Percentiles rank a stretch among this genome's conserved stretches.
Conservation (phyloP, 495 filamentous ascomycete genomes). For the Penicillium parvum region DNA sequence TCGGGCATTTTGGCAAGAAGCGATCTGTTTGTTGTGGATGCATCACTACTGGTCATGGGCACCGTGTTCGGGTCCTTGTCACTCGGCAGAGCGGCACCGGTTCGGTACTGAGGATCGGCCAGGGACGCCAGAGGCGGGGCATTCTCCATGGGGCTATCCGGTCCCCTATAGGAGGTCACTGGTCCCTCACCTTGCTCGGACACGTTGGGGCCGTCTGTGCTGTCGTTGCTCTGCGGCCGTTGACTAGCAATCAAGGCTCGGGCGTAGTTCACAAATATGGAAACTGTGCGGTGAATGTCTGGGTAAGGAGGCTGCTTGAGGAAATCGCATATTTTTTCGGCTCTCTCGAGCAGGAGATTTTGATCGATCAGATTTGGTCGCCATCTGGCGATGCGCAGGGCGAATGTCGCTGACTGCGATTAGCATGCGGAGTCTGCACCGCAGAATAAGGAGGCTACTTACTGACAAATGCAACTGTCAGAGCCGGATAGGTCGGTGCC, state of each 20-base stretch:
- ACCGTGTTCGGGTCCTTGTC: conserved; percentile 21
- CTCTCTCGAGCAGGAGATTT: conserved; percentile 31
- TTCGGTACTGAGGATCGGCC: conserved; percentile 22
- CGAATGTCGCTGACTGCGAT: conserved; percentile 32
- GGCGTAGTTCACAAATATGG: conserved; percentile 41
- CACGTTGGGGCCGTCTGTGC: conserved; percentile 15
- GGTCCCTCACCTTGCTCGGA: conserved; percentile 15
- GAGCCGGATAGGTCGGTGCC: conserved; percentile 39
- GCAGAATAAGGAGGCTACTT: conserved; percentile 14
- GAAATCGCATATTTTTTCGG: conserved; percentile 36
- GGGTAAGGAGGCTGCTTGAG: conserved; percentile 41
- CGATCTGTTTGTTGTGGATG: conserved; percentile 23
- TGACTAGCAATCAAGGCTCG: conserved; percentile 36
- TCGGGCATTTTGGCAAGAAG: conserved; percentile 29
- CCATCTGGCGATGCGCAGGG: conserved; percentile 39
- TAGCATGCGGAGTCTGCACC: neutral
- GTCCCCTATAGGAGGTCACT: conserved; percentile 11
- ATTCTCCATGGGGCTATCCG: conserved; percentile 19
- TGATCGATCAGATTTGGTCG: conserved; percentile 38
- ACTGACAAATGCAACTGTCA: conserved; percentile 44
- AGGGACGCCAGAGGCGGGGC: conserved; percentile 17
- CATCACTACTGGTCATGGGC: conserved; percentile 20
- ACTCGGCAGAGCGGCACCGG: conserved; percentile 11
- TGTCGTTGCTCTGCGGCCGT: conserved; percentile 18
- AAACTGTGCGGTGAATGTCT: conserved; percentile 42